Evolutionary conservation across 495 filamentous ascomycete species (phyloP).

Genomic region (Penicillium ochrochloron): DNA sequence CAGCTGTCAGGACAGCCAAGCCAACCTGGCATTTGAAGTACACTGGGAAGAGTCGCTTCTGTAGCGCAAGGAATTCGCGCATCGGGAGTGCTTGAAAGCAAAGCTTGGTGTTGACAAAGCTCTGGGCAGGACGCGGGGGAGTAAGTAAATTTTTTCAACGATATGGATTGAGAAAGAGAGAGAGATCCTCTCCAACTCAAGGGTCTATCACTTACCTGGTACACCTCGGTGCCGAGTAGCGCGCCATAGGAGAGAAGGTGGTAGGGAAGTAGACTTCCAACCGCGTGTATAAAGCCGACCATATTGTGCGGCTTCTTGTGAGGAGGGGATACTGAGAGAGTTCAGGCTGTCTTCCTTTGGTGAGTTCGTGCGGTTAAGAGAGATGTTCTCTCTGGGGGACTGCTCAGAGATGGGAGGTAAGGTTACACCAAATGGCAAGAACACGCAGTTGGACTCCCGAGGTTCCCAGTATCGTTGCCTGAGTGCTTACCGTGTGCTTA

Average conservation of each 20-base stretch:
- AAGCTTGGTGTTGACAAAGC: constrained; percentile 58
- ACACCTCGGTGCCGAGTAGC: constrained; percentile 57
- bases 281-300: constrained; percentile 21
- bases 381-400: neutral
- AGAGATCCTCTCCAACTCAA: neutral
- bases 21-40: constrained; percentile 55
- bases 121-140: constrained; percentile 28
- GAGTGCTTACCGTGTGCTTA: constrained; percentile 7
- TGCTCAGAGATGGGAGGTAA: neutral
- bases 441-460: neutral
- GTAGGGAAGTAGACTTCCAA: constrained; percentile 39
- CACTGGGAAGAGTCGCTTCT: constrained; percentile 58
- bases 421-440: constrained; percentile 12
- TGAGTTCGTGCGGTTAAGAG: neutral
- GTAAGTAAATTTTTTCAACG: neutral
- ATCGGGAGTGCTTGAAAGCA: constrained; percentile 50
- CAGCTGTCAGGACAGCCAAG: constrained; percentile 47
- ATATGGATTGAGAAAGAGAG: neutral
- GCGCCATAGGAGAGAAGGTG: constrained; percentile 58
- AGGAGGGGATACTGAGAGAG: neutral
- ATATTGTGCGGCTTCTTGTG: constrained; percentile 13
- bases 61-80: constrained; percentile 53
- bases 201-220: constrained; percentile 35
- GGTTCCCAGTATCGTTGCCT: constrained; percentile 12
- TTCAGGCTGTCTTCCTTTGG: neutral